Conservation (phyloP, 2,329 filamentous ascomycete species). For the Arthrobotrys sphaeroides region DNA sequence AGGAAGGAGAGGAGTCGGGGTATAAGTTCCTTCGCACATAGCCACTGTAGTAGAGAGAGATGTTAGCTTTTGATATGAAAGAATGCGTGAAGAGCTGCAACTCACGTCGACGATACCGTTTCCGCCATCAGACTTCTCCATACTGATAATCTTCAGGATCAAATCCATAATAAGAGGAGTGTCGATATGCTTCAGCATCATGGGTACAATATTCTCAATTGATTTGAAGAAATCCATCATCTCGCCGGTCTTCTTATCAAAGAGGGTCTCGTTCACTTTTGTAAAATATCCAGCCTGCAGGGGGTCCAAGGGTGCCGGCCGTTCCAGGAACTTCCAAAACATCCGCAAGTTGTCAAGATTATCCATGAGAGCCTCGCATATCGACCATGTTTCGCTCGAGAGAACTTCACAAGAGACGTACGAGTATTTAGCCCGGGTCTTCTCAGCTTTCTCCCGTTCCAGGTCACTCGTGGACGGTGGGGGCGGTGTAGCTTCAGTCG, state of each 20-base stretch:
- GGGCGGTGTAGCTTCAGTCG: constrained; percentile 57
- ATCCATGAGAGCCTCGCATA: constrained; percentile 89
- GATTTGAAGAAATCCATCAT: constrained; percentile 92
- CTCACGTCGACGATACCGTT: constrained; percentile 91
- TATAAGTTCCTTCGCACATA: constrained; percentile 87
- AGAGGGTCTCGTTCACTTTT: constrained; percentile 96
- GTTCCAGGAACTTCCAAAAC: constrained; percentile 91
- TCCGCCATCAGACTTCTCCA: constrained; percentile 90
- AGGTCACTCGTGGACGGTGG: constrained; percentile 63
- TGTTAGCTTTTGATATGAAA: constrained; percentile 50
- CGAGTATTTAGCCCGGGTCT: constrained; percentile 90
- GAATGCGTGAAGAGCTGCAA: constrained; percentile 49
- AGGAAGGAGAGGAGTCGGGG: constrained; percentile 87
- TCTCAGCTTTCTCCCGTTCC: constrained; percentile 81
- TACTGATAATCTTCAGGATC: constrained; percentile 92
- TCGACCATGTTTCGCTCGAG: constrained; percentile 95
- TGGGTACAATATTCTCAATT: constrained; percentile 79
- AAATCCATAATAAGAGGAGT: constrained; percentile 99
- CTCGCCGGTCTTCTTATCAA: constrained; percentile 97
- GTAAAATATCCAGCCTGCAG: constrained; percentile 97
- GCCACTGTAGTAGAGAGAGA: constrained; percentile 76
- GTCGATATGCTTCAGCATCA: constrained; percentile 92
- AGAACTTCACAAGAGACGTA: constrained; percentile 93
- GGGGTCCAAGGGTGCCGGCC: constrained; percentile 85
- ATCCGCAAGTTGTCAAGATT: constrained; percentile 78